These are phyloP conservation scores for Dothideomycetes sp. DNA, from an alignment of 2,329 filamentous ascomycete species.

Conservation along the genomic window DNA sequence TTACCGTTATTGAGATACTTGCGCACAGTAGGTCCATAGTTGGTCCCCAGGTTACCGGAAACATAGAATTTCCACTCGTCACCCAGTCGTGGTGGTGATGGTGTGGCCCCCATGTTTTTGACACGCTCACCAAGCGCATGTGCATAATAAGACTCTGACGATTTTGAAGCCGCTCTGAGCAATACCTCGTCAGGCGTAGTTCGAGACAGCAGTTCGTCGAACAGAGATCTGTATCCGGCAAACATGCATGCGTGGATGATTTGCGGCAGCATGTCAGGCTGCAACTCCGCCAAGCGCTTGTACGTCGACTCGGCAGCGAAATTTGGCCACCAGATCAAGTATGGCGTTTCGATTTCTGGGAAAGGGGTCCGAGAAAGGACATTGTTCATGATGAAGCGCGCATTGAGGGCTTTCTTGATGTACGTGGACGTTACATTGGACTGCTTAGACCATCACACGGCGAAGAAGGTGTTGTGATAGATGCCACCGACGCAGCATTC, in stretches of 20 bases:
- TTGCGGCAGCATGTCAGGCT: conserved; percentile 16
- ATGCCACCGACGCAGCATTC: conserved; percentile 27
- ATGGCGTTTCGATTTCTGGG: conserved; percentile 4
- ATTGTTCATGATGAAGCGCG: conserved; percentile 27
- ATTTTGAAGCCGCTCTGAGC: conserved; percentile 1
- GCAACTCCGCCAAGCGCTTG: conserved; percentile 8
- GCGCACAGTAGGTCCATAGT: neutral
- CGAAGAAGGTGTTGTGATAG: conserved; percentile 32
- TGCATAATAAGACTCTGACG: neutral
- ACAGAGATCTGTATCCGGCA: conserved; percentile 14
- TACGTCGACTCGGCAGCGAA: conserved; percentile 15
- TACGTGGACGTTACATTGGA: conserved; percentile 2
- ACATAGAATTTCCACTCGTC: neutral
- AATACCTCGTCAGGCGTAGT: conserved; percentile 11
- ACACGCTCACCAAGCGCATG: neutral
- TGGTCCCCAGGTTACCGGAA: neutral
- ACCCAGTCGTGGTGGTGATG: neutral
- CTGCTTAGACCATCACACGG: conserved; percentile 25
- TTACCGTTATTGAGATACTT: too few relatives aligned
- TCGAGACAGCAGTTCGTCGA: conserved; percentile 11
- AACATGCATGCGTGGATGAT: conserved; percentile 17
- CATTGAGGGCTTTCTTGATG: conserved; percentile 18
- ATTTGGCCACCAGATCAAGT: conserved; percentile 19
- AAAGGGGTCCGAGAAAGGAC: conserved; percentile 18
- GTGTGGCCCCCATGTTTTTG: too few relatives aligned